These are phyloP conservation scores for Debaryomycetaceae sp. DNA, from an alignment of 1,139 yeast species.

Conservation along the genomic window DNA sequence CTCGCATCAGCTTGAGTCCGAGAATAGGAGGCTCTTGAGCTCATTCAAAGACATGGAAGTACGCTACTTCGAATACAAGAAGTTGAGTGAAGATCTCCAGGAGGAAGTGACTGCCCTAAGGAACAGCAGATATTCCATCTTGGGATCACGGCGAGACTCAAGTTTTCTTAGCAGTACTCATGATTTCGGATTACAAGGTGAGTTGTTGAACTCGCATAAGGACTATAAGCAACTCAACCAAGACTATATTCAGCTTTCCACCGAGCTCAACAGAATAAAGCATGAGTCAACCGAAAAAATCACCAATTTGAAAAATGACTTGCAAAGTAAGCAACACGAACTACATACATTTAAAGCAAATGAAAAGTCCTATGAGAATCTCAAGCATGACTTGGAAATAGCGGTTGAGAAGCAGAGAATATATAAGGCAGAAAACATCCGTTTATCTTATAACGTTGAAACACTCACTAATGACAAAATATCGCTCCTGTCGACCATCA, in stretches of 20 bases:
- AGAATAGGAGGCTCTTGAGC: conserved; percentile 17
- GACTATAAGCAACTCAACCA: conserved; percentile 15
- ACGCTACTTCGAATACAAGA: conserved; percentile 30
- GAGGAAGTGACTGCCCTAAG: conserved; percentile 27
- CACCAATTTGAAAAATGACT: conserved; percentile 24
- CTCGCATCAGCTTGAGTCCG: conserved; percentile 13
- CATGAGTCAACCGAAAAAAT: conserved; percentile 25
- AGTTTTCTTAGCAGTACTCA: background rate
- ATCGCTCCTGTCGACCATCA: conserved; percentile 28
- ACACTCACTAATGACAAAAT: conserved; percentile 35
- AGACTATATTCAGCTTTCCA: conserved; percentile 6
- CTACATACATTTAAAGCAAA: conserved; percentile 17
- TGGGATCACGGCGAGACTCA: background rate
- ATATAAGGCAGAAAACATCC: conserved; percentile 47
- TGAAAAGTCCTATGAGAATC: conserved; percentile 21
- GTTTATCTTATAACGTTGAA: conserved; percentile 41
- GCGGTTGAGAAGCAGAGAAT: conserved; percentile 49
- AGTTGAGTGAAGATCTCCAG: conserved; percentile 30
- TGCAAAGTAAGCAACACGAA: conserved; percentile 28
- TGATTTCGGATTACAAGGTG: background rate
- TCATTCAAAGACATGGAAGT: conserved; percentile 17
- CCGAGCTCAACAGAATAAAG: conserved; percentile 20
- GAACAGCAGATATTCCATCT: background rate
- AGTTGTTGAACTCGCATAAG: conserved; percentile 12
- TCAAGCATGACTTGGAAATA: conserved; percentile 36